phyloP scores from a whole-genome alignment of 140 eudicot genomes.

The Bidens hawaiensis region DNA sequence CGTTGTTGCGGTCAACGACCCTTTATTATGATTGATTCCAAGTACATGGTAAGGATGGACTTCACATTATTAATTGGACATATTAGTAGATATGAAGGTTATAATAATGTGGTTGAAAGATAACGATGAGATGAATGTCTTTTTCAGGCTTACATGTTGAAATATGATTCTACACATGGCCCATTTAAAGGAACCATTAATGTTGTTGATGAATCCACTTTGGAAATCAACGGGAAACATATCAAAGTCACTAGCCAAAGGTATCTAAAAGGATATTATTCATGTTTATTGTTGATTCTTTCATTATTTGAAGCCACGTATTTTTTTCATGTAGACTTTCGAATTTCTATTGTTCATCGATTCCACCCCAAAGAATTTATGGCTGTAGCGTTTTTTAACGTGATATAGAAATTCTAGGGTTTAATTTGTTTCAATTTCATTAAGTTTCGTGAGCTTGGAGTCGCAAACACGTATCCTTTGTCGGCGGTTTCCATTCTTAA shows the following conservation, averaged over 20 bases:
- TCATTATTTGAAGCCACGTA: too few relatives aligned
- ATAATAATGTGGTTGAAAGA: neutral
- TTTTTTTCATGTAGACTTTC: too few relatives aligned
- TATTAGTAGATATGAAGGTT: neutral
- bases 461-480: too few relatives aligned
- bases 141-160: constrained; percentile 90
- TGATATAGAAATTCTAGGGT: too few relatives aligned
- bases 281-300: too few relatives aligned
- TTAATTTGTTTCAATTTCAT: too few relatives aligned
- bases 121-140: neutral
- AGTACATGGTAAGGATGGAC: constrained; percentile 64
- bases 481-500: too few relatives aligned
- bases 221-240: constrained; percentile 87
- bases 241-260: constrained; percentile 76
- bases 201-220: constrained; percentile 70
- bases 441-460: too few relatives aligned
- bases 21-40: constrained; percentile 85
- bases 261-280: constrained; percentile 40
- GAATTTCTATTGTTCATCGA: too few relatives aligned
- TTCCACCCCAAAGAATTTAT: too few relatives aligned
- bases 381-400: too few relatives aligned
- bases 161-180: constrained; percentile 97
- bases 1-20: constrained; percentile 96
- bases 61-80: neutral
- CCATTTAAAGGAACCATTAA: constrained; percentile 60